Evolutionary conservation across 2,329 filamentous ascomycete species (phyloP).

Genomic region (Amauroascus verrucosus): DNA sequence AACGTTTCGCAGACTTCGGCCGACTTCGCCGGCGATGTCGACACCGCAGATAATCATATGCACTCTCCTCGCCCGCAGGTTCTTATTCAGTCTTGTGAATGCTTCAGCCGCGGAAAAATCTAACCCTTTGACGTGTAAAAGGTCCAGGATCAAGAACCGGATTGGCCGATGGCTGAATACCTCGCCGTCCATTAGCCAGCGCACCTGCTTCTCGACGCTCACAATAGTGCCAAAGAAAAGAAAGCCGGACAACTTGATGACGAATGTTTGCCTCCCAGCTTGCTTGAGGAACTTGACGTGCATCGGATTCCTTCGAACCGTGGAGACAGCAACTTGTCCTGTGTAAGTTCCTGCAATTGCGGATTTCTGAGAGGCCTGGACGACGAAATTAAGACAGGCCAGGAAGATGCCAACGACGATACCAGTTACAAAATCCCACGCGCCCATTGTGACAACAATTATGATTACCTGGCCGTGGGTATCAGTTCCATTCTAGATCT

Average conservation of each 20-base stretch:
- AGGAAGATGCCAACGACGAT: conserved; percentile 86
- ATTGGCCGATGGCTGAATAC: conserved; percentile 69
- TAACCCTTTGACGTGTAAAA: conserved; percentile 79
- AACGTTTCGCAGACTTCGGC: conserved; percentile 68
- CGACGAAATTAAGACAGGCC: conserved; percentile 80
- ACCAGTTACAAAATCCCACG: conserved; percentile 91
- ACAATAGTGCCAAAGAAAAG: conserved; percentile 99
- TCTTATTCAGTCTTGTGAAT: conserved; percentile 81
- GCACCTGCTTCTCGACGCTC: conserved; percentile 80
- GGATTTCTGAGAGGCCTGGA: conserved; percentile 81
- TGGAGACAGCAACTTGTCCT: conserved; percentile 80
- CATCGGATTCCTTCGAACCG: conserved; percentile 78
- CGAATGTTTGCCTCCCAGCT: conserved; percentile 76
- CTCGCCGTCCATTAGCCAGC: conserved; percentile 70
- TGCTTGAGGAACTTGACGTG: conserved; percentile 79
- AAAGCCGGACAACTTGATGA: conserved; percentile 86
- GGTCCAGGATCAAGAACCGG: conserved; percentile 78
- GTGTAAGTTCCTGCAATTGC: conserved; percentile 85
- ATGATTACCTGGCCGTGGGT: conserved; percentile 52
- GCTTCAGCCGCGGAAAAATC: conserved; percentile 96
- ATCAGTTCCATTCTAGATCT: conserved; percentile 8
- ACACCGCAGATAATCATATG: conserved; percentile 75
- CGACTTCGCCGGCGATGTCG: conserved; percentile 63
- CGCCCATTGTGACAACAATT: conserved; percentile 91
- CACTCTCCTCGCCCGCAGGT: conserved; percentile 67